Conservation (phyloP, 2,329 filamentous ascomycete genomes). For the Penicillium psychrosexuale region DNA sequence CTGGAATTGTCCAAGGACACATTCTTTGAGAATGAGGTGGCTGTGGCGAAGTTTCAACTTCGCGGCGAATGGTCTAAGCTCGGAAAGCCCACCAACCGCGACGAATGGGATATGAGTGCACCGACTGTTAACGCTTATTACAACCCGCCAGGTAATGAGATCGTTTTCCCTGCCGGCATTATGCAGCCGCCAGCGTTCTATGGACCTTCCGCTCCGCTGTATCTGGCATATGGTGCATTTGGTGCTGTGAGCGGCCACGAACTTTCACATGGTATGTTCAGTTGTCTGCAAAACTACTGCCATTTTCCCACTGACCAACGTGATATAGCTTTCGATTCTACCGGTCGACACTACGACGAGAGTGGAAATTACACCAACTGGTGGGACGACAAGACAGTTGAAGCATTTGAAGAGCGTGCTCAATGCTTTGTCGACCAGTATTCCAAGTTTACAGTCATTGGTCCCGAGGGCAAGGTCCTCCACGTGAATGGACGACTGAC, state of each 20-base stretch:
- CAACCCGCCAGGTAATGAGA: conserved; percentile 62
- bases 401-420: conserved; percentile 57
- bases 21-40: conserved; percentile 59
- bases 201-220: conserved; percentile 56
- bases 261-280: conserved; percentile 55
- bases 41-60: conserved; percentile 50
- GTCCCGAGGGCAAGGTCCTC: conserved; percentile 55
- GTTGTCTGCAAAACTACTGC: neutral
- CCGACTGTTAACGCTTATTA: conserved; percentile 67
- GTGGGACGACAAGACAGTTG: conserved; percentile 62
- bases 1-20: conserved; percentile 51
- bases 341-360: conserved; percentile 62
- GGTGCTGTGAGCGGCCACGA: conserved; percentile 67
- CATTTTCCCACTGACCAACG: conserved; percentile 2
- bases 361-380: conserved; percentile 64
- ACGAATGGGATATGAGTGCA: conserved; percentile 60
- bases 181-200: conserved; percentile 68
- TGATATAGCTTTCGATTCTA: conserved; percentile 59
- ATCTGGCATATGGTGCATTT: conserved; percentile 67
- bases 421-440: conserved; percentile 70
- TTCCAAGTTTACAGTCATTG: conserved; percentile 56
- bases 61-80: conserved; percentile 56
- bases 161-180: conserved; percentile 67
- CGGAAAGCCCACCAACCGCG: conserved; percentile 58
- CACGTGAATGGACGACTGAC: conserved; percentile 64